Base-by-base conservation (phyloP, 495 filamentous ascomycete species). In the Daldinia grandis region DNA sequence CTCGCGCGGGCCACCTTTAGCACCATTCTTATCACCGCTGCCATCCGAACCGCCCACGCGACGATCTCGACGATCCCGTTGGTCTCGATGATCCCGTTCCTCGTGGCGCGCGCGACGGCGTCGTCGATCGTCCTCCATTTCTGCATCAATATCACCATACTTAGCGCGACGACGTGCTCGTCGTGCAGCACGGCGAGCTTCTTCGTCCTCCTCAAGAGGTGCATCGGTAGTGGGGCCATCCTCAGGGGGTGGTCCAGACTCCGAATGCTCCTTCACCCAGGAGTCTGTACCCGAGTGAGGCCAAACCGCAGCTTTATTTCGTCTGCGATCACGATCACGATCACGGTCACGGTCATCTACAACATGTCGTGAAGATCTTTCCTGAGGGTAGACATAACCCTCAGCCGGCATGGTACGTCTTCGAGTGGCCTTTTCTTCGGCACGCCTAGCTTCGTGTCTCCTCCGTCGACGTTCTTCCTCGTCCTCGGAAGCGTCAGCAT, bases 261-360 rank as follows among this genome's bases (percentile, higher is more conserved):
- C 86, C 1, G 84, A 84, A 69, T 87, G 84, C n/a, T 87, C 86
- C 74, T 86, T 86, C 10, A 87, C 86, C 86, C 86, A 87, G 4
- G 85, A 87, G 42, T 83, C 82, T 9, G 86, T 87, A 14, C 85
- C 85, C 37, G 83, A 85, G 64, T 86, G 84, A 5, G 85, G 84
- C 86, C 85, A 87, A 15, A 58, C 79, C 2, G 75, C 31, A 62
- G 69, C 72, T 64, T 78, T 80, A 64, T 44, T 75, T 75, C 60
- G 71, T 31, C 76, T 79, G 21, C 81, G 75, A 25, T 53, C 50
- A 30, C n/a, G 42, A 21, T 44, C 40, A 17, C 40, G 40, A 19
- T 38, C 12, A 5, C 35, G 44, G 4, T 51, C 49, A 4, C 49
- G 49, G 30, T 73, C 76, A 28, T 80, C 74, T 2, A 76, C 71